Conservation (phyloP, 495 filamentous ascomycete species). For the Penicillium alfredii region DNA sequence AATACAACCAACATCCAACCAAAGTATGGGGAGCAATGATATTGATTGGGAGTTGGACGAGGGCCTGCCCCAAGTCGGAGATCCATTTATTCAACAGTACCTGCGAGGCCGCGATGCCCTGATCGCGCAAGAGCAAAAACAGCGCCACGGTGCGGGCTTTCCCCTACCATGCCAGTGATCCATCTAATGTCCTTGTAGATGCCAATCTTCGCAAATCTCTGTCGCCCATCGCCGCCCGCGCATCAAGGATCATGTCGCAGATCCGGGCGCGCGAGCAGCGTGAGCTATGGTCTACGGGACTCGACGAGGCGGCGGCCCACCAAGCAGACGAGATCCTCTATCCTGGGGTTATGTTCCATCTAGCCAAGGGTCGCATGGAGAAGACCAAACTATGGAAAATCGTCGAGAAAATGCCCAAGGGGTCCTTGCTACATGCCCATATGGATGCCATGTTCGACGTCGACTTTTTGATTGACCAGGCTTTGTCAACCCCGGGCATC, state of each 20-base stretch:
- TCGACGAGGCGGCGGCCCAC: constrained; percentile 57
- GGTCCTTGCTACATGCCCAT: constrained; percentile 81
- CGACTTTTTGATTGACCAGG: constrained; percentile 65
- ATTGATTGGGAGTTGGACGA: constrained; percentile 44
- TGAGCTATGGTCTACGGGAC: constrained; percentile 63
- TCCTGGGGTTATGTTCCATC: constrained; percentile 83
- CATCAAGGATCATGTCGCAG: constrained; percentile 67
- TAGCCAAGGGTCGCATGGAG: constrained; percentile 75
- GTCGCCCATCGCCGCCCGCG: constrained; percentile 66
- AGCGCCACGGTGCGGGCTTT: constrained; percentile 63
- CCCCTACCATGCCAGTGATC: too few relatives aligned
- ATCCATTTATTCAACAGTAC: constrained; percentile 76
- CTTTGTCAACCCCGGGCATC: constrained; percentile 69
- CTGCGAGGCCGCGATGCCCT: constrained; percentile 69
- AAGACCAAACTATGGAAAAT: constrained; percentile 79
- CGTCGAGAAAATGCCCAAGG: constrained; percentile 82
- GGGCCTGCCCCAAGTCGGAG: constrained; percentile 48
- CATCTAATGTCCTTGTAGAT: constrained; percentile 6
- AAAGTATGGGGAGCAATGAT: constrained; percentile 24
- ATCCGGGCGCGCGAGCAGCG: constrained; percentile 72
- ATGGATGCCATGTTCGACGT: constrained; percentile 85
- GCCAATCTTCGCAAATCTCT: constrained; percentile 50
- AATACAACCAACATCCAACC: too few relatives aligned
- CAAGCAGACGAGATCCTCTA: constrained; percentile 51
- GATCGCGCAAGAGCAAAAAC: constrained; percentile 71